Evolutionary conservation across 2,329 filamentous ascomycete species (phyloP), one percentile per base, ranked within the genome.

Genomic region (Ophiostoma triangulosporum): DNA sequence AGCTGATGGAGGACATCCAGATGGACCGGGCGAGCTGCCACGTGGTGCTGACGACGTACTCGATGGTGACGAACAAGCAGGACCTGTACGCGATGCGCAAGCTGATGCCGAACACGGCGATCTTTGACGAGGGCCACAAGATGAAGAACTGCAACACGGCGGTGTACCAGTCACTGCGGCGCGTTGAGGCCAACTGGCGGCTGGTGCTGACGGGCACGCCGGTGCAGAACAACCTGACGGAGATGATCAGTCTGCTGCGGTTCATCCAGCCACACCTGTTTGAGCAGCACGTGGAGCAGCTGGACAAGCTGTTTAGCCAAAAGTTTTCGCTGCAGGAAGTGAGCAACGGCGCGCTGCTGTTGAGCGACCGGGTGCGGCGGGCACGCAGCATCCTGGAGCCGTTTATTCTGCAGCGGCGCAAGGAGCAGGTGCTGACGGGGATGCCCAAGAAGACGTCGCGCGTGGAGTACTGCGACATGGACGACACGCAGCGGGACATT

Each of bases 41-140:
- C 50, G 77, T 80, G 7, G 70, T 81, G n/a, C 65, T 81, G 50
- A 78, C 77, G 0, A 78, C 75, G 1, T 81, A 81, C 62, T 73
- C 76, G 2, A 82, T 86, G 63, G 70, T 81, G 36, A 73, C 70
- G 52, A 72, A 72, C 1, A 58, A 58, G 38, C 70, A 71, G 4
- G 78, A 81, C 55, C 65, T 78, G 14, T 65, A 69, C 40, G 74
- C 73, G 36, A 69, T 81, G 60, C 69, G 70, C 36, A 68, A 66
- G 7, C 66, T 80, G 48, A 61, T 68, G 8, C 70, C 77, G 6
- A 74, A 77, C 55, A 70, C 73, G 1, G 76, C 77, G 60, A 83
- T 98, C 11, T 98, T 89, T 62, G 93, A 98, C 64, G 93, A 98
- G 68, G 93, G 91, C 0, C 93, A 98, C 68, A 83, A 88, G 63